Evolutionary conservation across 1,284 basidiomycete genomes (phyloP).

Genomic region (Rhodotorula sp.): DNA sequence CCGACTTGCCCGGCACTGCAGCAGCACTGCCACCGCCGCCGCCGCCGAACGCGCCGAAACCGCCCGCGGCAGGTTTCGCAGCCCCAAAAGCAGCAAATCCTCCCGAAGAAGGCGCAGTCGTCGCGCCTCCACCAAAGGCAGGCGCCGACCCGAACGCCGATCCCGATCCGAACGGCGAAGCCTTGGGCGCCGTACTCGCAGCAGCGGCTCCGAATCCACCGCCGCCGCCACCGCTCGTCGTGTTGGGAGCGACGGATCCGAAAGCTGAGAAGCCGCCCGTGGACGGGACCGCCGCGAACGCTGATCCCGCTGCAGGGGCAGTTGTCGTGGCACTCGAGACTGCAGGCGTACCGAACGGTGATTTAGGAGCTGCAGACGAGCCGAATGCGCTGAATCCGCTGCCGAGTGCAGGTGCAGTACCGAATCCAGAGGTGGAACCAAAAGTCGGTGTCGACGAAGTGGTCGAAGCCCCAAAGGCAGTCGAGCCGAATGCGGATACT

Average conservation of each 20-base stretch:
- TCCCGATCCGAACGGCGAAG: constrained; percentile 4
- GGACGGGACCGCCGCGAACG: constrained; percentile 7
- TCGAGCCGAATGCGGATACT: constrained; percentile 5
- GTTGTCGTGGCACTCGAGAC: not conserved
- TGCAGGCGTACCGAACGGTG: not conserved
- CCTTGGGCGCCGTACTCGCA: not conserved
- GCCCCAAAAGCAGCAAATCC: not conserved
- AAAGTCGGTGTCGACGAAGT: constrained; percentile 16
- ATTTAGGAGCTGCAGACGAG: not conserved
- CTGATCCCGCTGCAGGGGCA: not conserved
- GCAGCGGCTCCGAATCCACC: not conserved
- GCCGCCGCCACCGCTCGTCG: not conserved
- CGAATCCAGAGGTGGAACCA: constrained; percentile 4
- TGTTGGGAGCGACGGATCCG: not conserved
- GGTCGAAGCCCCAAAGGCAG: constrained; percentile 3
- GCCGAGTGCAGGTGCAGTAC: not conserved
- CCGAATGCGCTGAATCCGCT: not conserved
- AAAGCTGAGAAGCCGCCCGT: constrained; percentile 6
- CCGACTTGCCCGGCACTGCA: too few species aligned
- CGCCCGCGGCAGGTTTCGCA: not conserved
- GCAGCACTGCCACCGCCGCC: too few species aligned
- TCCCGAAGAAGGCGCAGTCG: not conserved
- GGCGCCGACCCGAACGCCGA: constrained; percentile 9
- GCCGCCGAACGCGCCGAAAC: constrained; percentile 10
- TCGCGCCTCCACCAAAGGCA: not conserved